Evolutionary conservation across 2,329 filamentous ascomycete species (phyloP).

Genomic region (Hymenoscyphus occultus): DNA sequence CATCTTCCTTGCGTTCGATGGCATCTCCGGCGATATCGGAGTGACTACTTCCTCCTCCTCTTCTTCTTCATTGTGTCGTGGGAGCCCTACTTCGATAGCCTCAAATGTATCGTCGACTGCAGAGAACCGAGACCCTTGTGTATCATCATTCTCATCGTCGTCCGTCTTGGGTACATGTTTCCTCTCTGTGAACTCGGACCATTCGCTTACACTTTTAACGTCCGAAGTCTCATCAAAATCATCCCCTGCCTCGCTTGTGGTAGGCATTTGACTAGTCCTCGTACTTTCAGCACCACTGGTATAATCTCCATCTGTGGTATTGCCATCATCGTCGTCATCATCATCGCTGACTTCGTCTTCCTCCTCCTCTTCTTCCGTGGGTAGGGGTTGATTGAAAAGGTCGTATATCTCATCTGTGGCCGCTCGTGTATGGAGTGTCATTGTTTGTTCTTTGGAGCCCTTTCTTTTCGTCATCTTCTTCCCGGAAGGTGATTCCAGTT

Average conservation of each 20-base stretch:
- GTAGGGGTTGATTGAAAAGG: conserved; percentile 86
- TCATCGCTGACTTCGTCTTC: conserved; percentile 47
- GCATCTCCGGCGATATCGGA: conserved; percentile 42
- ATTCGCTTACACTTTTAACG: conserved; percentile 69
- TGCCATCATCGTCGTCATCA: conserved; percentile 60
- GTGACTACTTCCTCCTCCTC: conserved; percentile 45
- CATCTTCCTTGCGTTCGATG: conserved; percentile 48
- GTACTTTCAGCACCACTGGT: conserved; percentile 85
- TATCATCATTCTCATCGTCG: conserved; percentile 37
- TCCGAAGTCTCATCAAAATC: conserved; percentile 55
- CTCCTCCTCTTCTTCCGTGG: conserved; percentile 31
- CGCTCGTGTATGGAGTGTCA: conserved; percentile 94
- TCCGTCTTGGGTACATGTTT: conserved; percentile 61
- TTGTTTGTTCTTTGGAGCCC: conserved; percentile 74
- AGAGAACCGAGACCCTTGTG: conserved; percentile 41
- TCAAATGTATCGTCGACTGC: conserved; percentile 39
- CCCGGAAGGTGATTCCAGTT: conserved; percentile 84
- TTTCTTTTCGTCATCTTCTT: conserved; percentile 74
- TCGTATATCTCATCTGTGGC: conserved; percentile 97
- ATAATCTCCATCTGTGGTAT: conserved; percentile 68
- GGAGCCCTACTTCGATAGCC: conserved; percentile 33
- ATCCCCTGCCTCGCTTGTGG: conserved; percentile 62
- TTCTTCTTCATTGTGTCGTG: conserved; percentile 35
- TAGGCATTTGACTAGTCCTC: conserved; percentile 68
- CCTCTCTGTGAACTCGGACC: conserved; percentile 81